Percentiles rank a stretch among this genome's conserved stretches.
These are phyloP conservation scores for Sisymbrium irio DNA, from an alignment of 345 rosid species.

Conservation along the genomic window DNA sequence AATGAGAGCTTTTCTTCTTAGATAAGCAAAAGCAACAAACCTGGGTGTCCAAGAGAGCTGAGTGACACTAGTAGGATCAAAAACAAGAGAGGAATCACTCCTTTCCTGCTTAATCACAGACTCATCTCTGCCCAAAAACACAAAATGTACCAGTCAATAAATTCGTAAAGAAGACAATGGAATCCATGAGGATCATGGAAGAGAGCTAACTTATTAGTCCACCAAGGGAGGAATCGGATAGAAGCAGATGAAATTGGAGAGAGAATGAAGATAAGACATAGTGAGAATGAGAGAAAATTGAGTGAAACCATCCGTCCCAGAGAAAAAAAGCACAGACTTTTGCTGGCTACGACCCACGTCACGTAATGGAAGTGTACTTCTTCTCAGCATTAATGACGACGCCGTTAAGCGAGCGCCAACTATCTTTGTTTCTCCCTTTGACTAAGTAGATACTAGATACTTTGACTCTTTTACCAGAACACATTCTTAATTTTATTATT, in stretches of 20 bases:
- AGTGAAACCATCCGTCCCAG: conserved; percentile 48
- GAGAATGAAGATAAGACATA: conserved; percentile 40
- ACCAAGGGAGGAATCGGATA: conserved; percentile 37
- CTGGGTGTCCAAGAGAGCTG: conserved; percentile 92
- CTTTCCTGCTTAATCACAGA: conserved; percentile 51
- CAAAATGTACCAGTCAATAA: conserved; percentile 13
- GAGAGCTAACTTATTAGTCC: conserved; percentile 30
- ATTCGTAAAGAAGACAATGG: background rate
- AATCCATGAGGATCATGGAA: background rate
- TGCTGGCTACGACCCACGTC: no score
- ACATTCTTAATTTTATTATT: no score
- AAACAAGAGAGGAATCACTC: conserved; percentile 37
- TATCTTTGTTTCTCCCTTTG: no score
- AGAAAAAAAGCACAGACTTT: background rate
- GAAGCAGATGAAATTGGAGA: conserved; percentile 36
- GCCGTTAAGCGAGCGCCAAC: no score
- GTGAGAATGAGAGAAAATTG: conserved; percentile 38
- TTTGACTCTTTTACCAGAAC: no score
- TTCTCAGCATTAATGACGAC: no score
- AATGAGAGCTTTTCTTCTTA: background rate
- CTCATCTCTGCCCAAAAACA: conserved; percentile 37
- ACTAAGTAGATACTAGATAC: no score
- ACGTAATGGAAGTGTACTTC: no score
- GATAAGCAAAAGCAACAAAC: conserved; percentile 29
- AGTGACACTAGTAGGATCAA: conserved; percentile 83